Base-by-base conservation (phyloP, 306 rosid genomes). In the Carpinus viminea region DNA sequence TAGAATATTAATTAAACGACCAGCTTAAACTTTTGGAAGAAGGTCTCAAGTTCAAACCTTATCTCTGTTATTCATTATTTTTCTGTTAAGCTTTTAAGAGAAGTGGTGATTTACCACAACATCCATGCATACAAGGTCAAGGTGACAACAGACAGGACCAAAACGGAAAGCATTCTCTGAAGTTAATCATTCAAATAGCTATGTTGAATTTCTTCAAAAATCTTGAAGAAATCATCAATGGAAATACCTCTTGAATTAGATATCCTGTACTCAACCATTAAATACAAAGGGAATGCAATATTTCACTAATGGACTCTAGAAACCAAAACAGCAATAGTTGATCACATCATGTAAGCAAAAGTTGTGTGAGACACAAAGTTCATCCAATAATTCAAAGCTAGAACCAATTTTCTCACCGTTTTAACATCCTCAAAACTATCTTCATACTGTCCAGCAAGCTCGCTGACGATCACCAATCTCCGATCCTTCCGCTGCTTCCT, bases 391-490 rank as follows among this genome's bases (percentile, higher is more conserved):
- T 10, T 16, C 5, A 7, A 11, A 17, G 6, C 45, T 18, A 15
- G 54, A 9, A 6, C 26, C 50, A 56, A 84, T 66, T 18, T 60
- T 73, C 76, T 91, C 80, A 94, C 98, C 90, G 60, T 77, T 82
- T 94, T 88, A 76, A 94, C 98, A 87, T 94, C 98, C 28, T 83
- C 89, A 85, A 94, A 94, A 68, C 62, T 81, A 8, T 94, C 97
- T 20, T 94, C 98, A 66, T 94, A 94, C 36, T 94, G 98, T 47
- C 98, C 98, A 24, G 86, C 98, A 41, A 94, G 81, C 57, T 94
- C 97, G 56, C 70, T 88, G 70, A 92, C 92, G 82, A 94, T 69
- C 51, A 72, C 13, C 10, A 81, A 20, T 70, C 85, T 82, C 78
- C 90, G 81, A 74, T 83, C 86, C 90, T 83, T 89, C 12, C 82